phyloP scores from a whole-genome alignment of 176 grass and related monocot species.

The Musa itinerans region DNA sequence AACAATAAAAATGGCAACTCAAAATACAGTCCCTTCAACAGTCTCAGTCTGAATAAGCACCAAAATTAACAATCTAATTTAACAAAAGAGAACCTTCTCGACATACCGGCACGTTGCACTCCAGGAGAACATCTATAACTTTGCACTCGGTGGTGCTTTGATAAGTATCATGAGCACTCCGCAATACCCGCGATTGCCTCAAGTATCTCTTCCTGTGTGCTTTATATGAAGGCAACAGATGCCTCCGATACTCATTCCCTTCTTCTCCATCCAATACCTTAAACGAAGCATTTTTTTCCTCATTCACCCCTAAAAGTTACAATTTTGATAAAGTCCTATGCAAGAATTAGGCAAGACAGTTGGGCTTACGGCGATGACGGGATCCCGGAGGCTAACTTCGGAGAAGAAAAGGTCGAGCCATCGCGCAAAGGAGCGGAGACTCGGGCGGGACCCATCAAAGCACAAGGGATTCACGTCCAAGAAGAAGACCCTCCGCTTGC shows the following conservation, averaged over 20 bases:
- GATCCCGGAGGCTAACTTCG: constrained; percentile 61
- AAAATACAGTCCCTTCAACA: background rate
- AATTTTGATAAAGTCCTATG: background rate
- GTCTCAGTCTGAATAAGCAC: too few species aligned
- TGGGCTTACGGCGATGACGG: constrained; percentile 56
- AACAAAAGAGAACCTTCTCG: background rate
- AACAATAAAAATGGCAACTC: background rate
- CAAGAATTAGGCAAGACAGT: background rate
- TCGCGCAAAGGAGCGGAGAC: constrained; percentile 53
- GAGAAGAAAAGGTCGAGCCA: constrained; percentile 74
- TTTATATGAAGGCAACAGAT: constrained; percentile 71
- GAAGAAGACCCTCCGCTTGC: constrained; percentile 47
- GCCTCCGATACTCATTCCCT: constrained; percentile 64
- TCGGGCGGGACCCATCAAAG: constrained; percentile 50
- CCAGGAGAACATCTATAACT: constrained; percentile 44
- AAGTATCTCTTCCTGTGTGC: constrained; percentile 29
- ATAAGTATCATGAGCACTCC: constrained; percentile 16
- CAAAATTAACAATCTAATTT: background rate
- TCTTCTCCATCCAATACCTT: constrained; percentile 75
- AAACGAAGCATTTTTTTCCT: background rate
- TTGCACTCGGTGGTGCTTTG: constrained; percentile 34
- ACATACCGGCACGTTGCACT: constrained; percentile 63
- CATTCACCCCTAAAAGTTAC: background rate
- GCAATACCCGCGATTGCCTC: background rate
- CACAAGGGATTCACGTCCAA: constrained; percentile 74